Base-by-base conservation (phyloP, 2,329 filamentous ascomycete genomes). In the Phaeosphaeria sp. region DNA sequence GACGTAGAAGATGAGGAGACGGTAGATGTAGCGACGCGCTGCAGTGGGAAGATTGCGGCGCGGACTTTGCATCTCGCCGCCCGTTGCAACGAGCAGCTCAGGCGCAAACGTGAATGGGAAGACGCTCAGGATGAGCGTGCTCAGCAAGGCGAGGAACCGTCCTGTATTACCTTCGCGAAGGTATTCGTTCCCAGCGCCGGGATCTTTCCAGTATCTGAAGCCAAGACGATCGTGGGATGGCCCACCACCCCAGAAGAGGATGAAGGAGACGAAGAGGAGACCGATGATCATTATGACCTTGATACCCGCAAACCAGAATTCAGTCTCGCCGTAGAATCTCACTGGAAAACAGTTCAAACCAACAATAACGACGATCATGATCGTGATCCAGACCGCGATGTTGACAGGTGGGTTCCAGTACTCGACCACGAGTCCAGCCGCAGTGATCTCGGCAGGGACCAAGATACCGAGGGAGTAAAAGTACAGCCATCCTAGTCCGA, bases 1-100 rank as follows among this genome's bases (percentile, higher is more conserved):
- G 51, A 88, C 78, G 69, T 88, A 88, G 78, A 89, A 87, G 72
- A 87, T 80, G 15, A 87, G 75, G n/a, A 89, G 78, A 13, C 87
- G 86, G 70, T 83, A 87, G 73, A 88, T 86, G 71, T 85, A 87
- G 8, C 84, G 80, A n/a, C 83, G 80, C 0, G 83, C 84, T 1
- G 86, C 87, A 18, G 79, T 83, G 17, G 86, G 86, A 6, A 89
- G 78, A 61, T 87, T 87, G 43, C 81, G 79, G n/a, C 85, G 80
- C 1, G 84, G 86, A 11, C 77, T 82, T 60, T 84, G 77, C 80
- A 86, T 87, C 65, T 88, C 87, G 11, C 85, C 86, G 20, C 81
- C 84, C 3, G 82, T 82, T 25, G 85, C 83, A 39, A 86, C 66
- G 36, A 74, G 71, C 40, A 74, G 61, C 25, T 74, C 84, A 0